A percentile compares a stretch with the other conserved stretches of the same genome.
Conservation (phyloP, 306 rosid genomes). For the Quercus gilva region DNA sequence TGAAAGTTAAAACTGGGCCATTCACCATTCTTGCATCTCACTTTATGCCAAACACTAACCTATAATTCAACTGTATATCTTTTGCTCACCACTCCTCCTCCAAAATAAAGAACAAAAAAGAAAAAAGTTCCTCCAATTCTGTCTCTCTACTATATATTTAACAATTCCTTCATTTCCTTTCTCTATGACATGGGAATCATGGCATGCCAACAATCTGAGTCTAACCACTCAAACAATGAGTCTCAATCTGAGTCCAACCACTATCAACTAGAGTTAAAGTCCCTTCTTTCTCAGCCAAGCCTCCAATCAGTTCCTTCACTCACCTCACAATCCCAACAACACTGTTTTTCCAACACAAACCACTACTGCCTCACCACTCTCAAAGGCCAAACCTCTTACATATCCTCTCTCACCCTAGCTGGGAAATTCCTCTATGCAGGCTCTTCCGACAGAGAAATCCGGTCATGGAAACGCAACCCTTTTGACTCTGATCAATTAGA, state of each 20-base stretch:
- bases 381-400: constrained; percentile 52
- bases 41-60: too few species aligned
- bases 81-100: neutral
- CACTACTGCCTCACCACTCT: constrained; percentile 57
- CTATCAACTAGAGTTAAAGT: neutral
- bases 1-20: too few species aligned
- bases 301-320: constrained; percentile 59
- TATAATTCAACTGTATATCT: too few species aligned
- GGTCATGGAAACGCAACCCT: constrained; percentile 43
- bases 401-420: constrained; percentile 56
- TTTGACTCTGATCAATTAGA: constrained; percentile 11
- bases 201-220: constrained; percentile 44
- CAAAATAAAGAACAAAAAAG: neutral
- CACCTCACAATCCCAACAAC: constrained; percentile 26
- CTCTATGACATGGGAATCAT: constrained; percentile 42
- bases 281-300: constrained; percentile 49
- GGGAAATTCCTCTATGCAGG: constrained; percentile 66
- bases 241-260: constrained; percentile 28
- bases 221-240: neutral
- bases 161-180: constrained; percentile 23
- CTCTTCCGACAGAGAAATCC: constrained; percentile 73
- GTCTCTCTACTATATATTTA: constrained; percentile 28
- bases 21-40: too few species aligned
- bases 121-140: neutral
- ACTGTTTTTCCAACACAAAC: constrained; percentile 14